Evolutionary conservation across 148 eudicot species (phyloP), one percentile per base, ranked within the genome.

Genomic region (Rheum nobile): DNA sequence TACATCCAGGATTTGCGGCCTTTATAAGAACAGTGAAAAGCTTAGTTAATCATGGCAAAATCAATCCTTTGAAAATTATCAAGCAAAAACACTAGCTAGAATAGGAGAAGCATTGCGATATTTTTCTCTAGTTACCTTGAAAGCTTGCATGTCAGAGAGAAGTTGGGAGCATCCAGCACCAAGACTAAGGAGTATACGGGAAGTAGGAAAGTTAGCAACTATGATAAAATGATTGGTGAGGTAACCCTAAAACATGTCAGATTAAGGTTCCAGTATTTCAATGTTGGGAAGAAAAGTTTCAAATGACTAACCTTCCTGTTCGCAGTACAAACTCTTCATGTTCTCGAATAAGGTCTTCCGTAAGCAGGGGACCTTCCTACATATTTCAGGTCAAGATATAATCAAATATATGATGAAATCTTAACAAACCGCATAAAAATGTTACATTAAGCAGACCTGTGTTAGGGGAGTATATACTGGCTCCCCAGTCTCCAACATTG

Each of bases 1-100:
- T 88, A 82, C 97, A 95, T 65, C 98, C 98, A 81, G 98, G 98
- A 75, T 95, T 95, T 82, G 98, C 98, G 54, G 98, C 98, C 98
- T 95, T 73, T 78, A 47, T 79, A 10, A 57, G 34, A n/a, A 57
- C 42, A 54, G 29, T 0, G 67, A 34, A 63, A 72, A 73, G 26
- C 72, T 29, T 12, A 44, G 68, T 48, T 38, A 8, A 69, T 54
- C 63, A 71, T n/a, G 72, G 38, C 22, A 31, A 50, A 52, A 48
- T 21, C 31, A 50, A 43, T 28, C 38, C 43, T 16, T 21, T 4
- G 3, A 1, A 4, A 0, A 31, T 31, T 14, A 4, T 48, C 21
- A 48, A 16, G 22, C 21, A 7, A 13, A 48, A 13, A 48, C 22
- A 63, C 32, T 55, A 55, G 24, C 4, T 55, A 55, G 22, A 55